Base-by-base conservation (phyloP, 768 basidiomycete species). In the Tremella yokohamensis region DNA sequence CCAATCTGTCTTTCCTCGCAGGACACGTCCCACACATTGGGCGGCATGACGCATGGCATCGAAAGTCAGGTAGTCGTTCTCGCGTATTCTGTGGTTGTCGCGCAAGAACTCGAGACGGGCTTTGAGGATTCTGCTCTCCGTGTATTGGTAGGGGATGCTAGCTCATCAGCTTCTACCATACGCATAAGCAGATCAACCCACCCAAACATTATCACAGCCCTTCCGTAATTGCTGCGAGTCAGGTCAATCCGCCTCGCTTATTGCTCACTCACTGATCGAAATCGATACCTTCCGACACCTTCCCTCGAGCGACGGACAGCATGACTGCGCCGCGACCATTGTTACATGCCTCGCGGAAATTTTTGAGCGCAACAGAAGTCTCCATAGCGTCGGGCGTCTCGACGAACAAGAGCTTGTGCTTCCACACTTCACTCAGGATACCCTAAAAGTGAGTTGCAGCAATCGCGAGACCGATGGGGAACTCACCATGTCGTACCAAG, bases 191-290 rank as follows among this genome's bases (percentile, higher is more conserved):
- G 54, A 16, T 26, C 7, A 62, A 75, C 82, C 54, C 75, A 91
- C 90, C 96, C 96, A 79, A 99, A 98, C 96, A 99, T 97, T 75
- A 99, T 91, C 74, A 98, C 92, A 65, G 96, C 96, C 50, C 96
- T 84, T 1, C 96, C 96, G 73, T 98, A 99, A 75, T 99, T 97
- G 78, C 67, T 68, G 26, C 60, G 58, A 2, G 1, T 55, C 53
- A 60, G 56, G 15, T 19, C 8, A 6, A 15, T n/a, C 8, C 42
- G 8, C 6, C 42, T 45, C 42, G 18, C 8, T 22, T 8, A n/a
- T n/a, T n/a, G n/a, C n/a, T n/a, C 11, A 68, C 73, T 53, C 45
- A 76, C 75, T 99, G 96, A 75, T 99, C 96, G 71, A 99, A 99
- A 84, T 99, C 96, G 69, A 99, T 99, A n/a, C 96, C 96, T 78